Evolutionary conservation across 2,329 filamentous ascomycete species (phyloP).

Genomic region (Alternaria atra): DNA sequence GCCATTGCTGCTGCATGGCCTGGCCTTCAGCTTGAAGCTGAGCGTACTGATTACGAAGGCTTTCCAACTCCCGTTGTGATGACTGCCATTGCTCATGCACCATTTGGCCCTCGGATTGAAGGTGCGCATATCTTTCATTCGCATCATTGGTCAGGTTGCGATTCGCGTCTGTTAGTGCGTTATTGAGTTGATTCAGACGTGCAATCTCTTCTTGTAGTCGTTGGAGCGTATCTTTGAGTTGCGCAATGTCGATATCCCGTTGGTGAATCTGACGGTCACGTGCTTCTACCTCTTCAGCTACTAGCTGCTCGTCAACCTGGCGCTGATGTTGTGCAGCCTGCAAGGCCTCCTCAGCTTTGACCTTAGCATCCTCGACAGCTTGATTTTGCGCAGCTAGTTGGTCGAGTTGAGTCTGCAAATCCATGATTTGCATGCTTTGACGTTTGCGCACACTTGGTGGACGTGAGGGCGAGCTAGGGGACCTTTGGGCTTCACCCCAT

Average conservation of each 20-base stretch:
- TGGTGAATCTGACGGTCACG: conserved; percentile 77
- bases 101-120: conserved; percentile 57
- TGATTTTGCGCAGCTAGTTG: conserved; percentile 87
- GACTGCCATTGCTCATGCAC: conserved; percentile 4
- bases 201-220: conserved; percentile 84
- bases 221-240: conserved; percentile 79
- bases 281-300: conserved; percentile 66
- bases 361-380: conserved; percentile 75
- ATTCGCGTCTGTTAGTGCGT: conserved; percentile 79
- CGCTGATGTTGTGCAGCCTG: conserved; percentile 64
- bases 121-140: conserved; percentile 72
- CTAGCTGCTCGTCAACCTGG: conserved; percentile 60
- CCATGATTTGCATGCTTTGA: conserved; percentile 94
- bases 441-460: conserved; percentile 95
- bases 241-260: conserved; percentile 85
- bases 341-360: conserved; percentile 72
- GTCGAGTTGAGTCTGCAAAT: conserved; percentile 86
- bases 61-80: conserved; percentile 1
- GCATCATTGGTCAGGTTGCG: conserved; percentile 78
- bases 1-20: conserved; percentile 61
- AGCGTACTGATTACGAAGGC: conserved; percentile 62
- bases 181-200: conserved; percentile 83
- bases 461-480: conserved; percentile 89
- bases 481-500: conserved; percentile 88
- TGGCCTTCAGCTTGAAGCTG: conserved; percentile 73